Conservation (phyloP, 2,329 filamentous ascomycete genomes). For the Rhytidhysteron rufulum region DNA sequence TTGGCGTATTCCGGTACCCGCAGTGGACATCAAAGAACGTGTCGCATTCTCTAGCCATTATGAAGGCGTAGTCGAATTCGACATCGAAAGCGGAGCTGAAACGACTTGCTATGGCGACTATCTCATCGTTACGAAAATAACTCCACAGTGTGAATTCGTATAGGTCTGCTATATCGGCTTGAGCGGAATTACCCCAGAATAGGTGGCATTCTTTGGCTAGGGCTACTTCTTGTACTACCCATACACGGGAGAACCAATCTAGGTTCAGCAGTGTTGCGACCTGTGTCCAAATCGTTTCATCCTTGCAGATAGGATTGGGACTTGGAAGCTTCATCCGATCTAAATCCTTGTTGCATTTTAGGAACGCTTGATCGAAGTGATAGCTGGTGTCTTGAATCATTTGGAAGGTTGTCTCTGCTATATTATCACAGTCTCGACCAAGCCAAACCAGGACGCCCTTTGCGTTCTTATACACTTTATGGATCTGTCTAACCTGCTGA, state of each 20-base stretch:
- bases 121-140: not conserved
- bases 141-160: too few relatives aligned
- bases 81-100: not conserved
- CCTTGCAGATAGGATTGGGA: not conserved
- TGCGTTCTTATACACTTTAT: conserved; percentile 17
- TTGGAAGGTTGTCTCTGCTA: not conserved
- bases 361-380: not conserved
- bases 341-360: not conserved
- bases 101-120: not conserved
- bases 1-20: not conserved
- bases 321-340: not conserved
- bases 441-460: conserved; percentile 20
- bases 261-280: not conserved
- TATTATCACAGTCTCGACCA: conserved; percentile 5
- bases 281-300: not conserved
- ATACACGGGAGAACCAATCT: conserved; percentile 1
- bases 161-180: too few relatives aligned
- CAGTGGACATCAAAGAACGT: not conserved
- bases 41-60: not conserved
- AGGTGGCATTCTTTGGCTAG: conserved; percentile 1
- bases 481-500: conserved; percentile 18
- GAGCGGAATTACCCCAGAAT: not conserved
- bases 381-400: not conserved
- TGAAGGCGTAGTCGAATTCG: not conserved
- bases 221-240: conserved; percentile 1